Evolutionary conservation across 1,139 yeast genomes (phyloP).

Genomic region (Pneumocystis wakefieldiae): DNA sequence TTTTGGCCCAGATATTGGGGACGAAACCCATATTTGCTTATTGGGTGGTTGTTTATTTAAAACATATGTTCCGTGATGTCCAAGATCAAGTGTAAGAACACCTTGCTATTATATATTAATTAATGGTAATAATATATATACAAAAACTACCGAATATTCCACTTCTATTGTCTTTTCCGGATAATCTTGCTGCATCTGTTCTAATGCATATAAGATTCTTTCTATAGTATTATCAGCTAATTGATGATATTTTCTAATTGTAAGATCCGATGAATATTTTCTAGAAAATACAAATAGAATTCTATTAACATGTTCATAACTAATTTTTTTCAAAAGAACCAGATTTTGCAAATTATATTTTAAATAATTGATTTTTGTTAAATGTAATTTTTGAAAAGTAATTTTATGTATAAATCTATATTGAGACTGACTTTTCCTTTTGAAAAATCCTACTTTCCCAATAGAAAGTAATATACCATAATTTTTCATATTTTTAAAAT

Average conservation of each 20-base stretch:
- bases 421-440: background rate
- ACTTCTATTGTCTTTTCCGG: background rate
- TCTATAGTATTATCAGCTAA: background rate
- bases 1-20: constrained; percentile 89
- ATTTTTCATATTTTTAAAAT: background rate
- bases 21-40: constrained; percentile 81
- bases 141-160: background rate
- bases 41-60: constrained; percentile 90
- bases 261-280: background rate
- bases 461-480: background rate
- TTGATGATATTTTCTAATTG: background rate
- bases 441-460: background rate
- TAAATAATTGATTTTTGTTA: background rate
- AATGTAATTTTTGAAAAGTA: background rate
- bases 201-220: background rate
- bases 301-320: background rate
- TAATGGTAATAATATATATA: background rate
- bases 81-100: constrained; percentile 54
- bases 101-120: constrained; percentile 36
- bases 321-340: background rate
- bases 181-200: background rate
- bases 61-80: constrained; percentile 64
- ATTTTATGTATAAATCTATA: background rate
- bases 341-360: background rate
- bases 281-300: background rate